Base-by-base conservation (phyloP, 495 filamentous ascomycete species). In the Talaromyces borbonicus region DNA sequence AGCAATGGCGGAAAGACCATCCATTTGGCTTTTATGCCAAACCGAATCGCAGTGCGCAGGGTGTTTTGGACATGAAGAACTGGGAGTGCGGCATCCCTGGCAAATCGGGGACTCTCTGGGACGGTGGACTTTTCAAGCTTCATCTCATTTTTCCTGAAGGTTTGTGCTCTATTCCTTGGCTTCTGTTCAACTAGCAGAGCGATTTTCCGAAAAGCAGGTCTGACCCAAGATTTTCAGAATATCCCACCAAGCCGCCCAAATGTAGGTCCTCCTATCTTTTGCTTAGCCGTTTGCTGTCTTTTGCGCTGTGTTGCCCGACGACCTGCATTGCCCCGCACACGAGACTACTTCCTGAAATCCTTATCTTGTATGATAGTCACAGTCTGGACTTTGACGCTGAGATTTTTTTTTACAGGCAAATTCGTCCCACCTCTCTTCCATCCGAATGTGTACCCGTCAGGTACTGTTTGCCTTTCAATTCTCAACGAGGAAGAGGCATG, bases 401-500 rank as follows among this genome's bases (percentile, higher is more conserved):
- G 16, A 15, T 18, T 9, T 36, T 41, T 15, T 43, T 46, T 40
- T 52, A 33, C 53, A 97, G 90, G 90, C 81, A 95, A 95, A 78
- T 99, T 99, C 56, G 75, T 81, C 1, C 92, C 92, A 5, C 89
- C 92, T 2, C 83, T 99, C 11, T 99, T 97, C 72, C 92, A 99
- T 60, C 92, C 92, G 0, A 99, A 99, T 58, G 93, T 99, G 56
- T 99, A 99, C 60, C 92, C 92, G 1, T 96, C 90, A 2, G 93
- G 92, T 46, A 97, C 92, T 15, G 93, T 99, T 43, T 99, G 92
- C 60, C 77, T 99, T 9, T 95, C 87, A 12, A 99, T 99, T 54
- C 65, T 99, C 47, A 99, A 99, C 64, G 93, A 99, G 61, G 92
- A 99, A 51, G 92, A 99, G 58, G 92, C 85, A 7, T 99, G 93